A percentile compares a stretch with the other conserved stretches of the same genome.
These are phyloP conservation scores for Fusarium lateritium DNA, from an alignment of 2,329 filamentous ascomycete genomes.

Conservation along the genomic window DNA sequence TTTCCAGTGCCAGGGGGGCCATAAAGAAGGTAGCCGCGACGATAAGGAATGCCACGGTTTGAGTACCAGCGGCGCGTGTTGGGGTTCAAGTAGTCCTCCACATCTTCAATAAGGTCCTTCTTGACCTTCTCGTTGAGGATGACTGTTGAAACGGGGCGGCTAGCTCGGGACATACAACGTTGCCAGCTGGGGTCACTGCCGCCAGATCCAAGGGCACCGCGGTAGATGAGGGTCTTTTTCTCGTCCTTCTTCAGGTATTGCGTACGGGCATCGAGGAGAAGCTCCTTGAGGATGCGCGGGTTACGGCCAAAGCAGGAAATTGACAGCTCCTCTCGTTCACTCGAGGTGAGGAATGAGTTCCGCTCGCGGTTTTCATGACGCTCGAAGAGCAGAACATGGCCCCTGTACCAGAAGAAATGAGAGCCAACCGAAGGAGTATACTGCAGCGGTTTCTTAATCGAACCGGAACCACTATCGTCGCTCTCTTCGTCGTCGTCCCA, in stretches of 20 bases:
- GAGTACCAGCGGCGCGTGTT: conserved; percentile 83
- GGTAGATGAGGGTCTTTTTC: conserved; percentile 76
- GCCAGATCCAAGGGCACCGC: conserved; percentile 63
- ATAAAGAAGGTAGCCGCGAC: conserved; percentile 85
- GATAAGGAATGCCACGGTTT: conserved; percentile 87
- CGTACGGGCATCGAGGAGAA: conserved; percentile 71
- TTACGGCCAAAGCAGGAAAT: conserved; percentile 74
- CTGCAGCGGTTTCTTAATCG: conserved; percentile 64
- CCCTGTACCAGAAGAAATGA: conserved; percentile 78
- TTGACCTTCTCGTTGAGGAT: conserved; percentile 75
- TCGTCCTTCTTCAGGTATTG: conserved; percentile 71
- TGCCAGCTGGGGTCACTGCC: conserved; percentile 68
- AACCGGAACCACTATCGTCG: conserved; percentile 57
- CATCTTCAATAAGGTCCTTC: conserved; percentile 71
- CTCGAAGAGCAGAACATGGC: conserved; percentile 70
- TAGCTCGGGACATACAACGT: conserved; percentile 72
- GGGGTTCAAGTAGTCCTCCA: conserved; percentile 74
- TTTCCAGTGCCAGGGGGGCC: conserved; percentile 88
- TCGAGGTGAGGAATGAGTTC: conserved; percentile 57
- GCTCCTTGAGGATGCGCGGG: conserved; percentile 72
- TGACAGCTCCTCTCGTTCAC: conserved; percentile 71
- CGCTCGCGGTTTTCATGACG: conserved; percentile 65
- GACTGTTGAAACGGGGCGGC: conserved; percentile 75
- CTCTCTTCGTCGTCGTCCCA: conserved; percentile 63
- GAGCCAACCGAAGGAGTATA: conserved; percentile 78